Base-by-base conservation (phyloP, 768 basidiomycete species). In the Phanerochaete sordida region DNA sequence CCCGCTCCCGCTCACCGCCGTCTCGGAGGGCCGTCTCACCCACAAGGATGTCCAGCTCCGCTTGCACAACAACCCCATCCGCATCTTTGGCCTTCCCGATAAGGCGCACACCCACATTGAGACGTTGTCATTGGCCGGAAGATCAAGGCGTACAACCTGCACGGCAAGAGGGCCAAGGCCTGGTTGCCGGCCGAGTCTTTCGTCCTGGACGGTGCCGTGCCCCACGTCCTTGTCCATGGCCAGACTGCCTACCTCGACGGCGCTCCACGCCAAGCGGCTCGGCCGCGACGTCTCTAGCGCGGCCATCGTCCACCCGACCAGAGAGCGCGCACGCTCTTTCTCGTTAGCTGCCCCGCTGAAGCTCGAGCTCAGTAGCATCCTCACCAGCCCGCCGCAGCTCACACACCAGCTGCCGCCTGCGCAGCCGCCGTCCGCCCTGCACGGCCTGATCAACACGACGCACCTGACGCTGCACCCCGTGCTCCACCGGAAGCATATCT, bases 161-260 rank as follows among this genome's bases (percentile, higher is more conserved):
- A 91, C 71, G 71, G 69, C 16, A 73, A 76, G 56, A 77, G 78
- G 24, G 68, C 74, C 7, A 73, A 74, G 23, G 77, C 77, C 53
- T 99, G 96, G 96, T 96, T 96, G 15, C 94, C 96, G 6, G 74
- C 98, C 43, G 81, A 85, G 16, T 81, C 83, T 23, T 80, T 70
- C 16, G 72, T 76, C 0, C 79, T 93, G 21, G 76, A 84, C 2
- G 95, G 93, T 43, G 81, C 85, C 28, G 83, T 98, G 33, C 94
- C 98, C 73, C 83, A 97, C 60, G 95, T 99, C 26, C 84, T 95
- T 55, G 79, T 98, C 54, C 89, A 97, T 65, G 91, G 90, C 2
- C 86, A 92, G 67, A 98, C 95, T 0, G 83, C 87, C 50, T 93
- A 88, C 80, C 78, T 99, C 26, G 97, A 99, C 66, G 96, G 97